These are phyloP conservation scores for Metschnikowia lachancei DNA, from an alignment of 805 yeast genomes.

Conservation along the genomic window DNA sequence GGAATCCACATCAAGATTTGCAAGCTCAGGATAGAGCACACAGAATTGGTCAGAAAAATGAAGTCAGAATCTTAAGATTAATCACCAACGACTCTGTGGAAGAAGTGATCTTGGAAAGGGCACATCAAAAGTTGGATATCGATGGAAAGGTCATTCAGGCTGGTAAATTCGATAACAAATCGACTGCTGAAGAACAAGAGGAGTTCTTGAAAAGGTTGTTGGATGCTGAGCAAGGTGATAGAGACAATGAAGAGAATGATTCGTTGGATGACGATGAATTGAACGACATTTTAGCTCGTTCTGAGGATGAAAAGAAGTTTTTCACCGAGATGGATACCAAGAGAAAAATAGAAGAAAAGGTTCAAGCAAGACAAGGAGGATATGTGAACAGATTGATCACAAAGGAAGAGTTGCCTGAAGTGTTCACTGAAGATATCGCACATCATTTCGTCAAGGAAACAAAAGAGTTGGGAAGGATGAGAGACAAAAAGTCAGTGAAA, in stretches of 20 bases:
- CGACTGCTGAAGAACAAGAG: conserved; percentile 85
- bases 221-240: conserved; percentile 64
- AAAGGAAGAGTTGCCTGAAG: conserved; percentile 26
- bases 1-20: conserved; percentile 91
- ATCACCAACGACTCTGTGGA: conserved; percentile 82
- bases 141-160: conserved; percentile 91
- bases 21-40: conserved; percentile 91
- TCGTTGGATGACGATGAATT: conserved; percentile 67
- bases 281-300: conserved; percentile 68
- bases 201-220: conserved; percentile 67
- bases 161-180: conserved; percentile 84
- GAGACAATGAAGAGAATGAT: conserved; percentile 52
- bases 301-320: conserved; percentile 55
- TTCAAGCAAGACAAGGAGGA: conserved; percentile 24
- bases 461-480: conserved; percentile 26
- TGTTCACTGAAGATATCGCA: conserved; percentile 28
- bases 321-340: conserved; percentile 63
- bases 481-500: conserved; percentile 29
- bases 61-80: conserved; percentile 75
- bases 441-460: conserved; percentile 27
- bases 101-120: conserved; percentile 78
- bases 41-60: conserved; percentile 86
- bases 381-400: conserved; percentile 24
- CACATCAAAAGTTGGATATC: conserved; percentile 77
- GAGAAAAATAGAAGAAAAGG: conserved; percentile 33